Percentiles rank a stretch among this genome's conserved stretches.
These are phyloP conservation scores for Penicillium argentinense DNA, from an alignment of 495 filamentous ascomycete species.

Conservation along the genomic window DNA sequence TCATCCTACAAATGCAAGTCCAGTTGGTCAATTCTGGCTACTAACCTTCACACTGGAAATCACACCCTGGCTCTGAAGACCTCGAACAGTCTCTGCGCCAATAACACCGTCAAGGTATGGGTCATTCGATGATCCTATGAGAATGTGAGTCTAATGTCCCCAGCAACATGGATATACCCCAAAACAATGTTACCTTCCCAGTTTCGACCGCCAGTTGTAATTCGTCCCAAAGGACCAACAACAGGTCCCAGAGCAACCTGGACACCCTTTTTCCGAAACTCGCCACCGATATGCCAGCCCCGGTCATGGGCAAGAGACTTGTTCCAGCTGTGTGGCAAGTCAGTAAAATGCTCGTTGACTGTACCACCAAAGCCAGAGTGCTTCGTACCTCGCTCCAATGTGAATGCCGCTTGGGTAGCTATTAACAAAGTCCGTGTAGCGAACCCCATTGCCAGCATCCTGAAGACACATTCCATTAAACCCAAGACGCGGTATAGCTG, in stretches of 20 bases:
- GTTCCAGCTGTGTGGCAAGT: slow-evolving; percentile 39
- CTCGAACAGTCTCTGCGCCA: slow-evolving; percentile 51
- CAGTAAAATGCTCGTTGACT: too few species aligned
- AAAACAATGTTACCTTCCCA: too few species aligned
- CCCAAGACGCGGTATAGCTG: slow-evolving; percentile 49
- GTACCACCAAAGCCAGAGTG: neutral
- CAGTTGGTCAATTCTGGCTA: slow-evolving; percentile 22
- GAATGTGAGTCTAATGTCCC: neutral
- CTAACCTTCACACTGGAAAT: slow-evolving; percentile 26
- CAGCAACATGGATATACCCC: too few species aligned
- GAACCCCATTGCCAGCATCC: slow-evolving; percentile 63
- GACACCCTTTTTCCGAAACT: slow-evolving; percentile 53
- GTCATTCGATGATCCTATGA: slow-evolving; percentile 24
- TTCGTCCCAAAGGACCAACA: slow-evolving; percentile 65
- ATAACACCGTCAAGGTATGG: slow-evolving; percentile 55
- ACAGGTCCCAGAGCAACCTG: slow-evolving; percentile 62
- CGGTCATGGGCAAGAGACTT: slow-evolving; percentile 57
- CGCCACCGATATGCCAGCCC: slow-evolving; percentile 50
- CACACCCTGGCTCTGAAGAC: slow-evolving; percentile 46
- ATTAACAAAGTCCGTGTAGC: slow-evolving; percentile 60
- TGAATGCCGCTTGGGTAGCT: slow-evolving; percentile 56
- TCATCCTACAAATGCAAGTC: too few species aligned
- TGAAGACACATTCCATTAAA: slow-evolving; percentile 64
- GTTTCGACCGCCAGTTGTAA: slow-evolving; percentile 69
- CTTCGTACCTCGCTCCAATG: slow-evolving; percentile 45